Base-by-base conservation (phyloP, 805 yeast genomes). In the Sungouiozyma intestinalis region DNA sequence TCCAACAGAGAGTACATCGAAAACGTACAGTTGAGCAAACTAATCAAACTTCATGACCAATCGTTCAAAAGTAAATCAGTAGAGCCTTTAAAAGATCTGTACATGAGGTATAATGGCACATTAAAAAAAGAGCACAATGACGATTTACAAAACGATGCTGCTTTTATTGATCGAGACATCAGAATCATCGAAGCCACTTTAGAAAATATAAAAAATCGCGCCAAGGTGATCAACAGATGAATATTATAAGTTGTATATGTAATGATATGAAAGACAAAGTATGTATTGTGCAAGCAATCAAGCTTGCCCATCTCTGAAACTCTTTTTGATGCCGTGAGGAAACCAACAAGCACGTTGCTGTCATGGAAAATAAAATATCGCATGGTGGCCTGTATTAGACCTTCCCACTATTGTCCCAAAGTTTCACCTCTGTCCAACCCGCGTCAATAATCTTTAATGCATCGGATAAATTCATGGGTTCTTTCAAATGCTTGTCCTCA, bases 361-460 rank as follows among this genome's bases (percentile, higher is more conserved):
- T 29, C 11, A 11, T 11, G 33, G 33, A 29, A 29, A 29, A 29
- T 29, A 29, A 18, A 18, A 36, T 9, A 31, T 16, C 15, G 41
- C 39, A 50, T 35, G 52, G 46, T 39, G n/a, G n/a, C n/a, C n/a
- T n/a, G n/a, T n/a, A n/a, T n/a, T 54, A 40, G n/a, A 68, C 70
- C 17, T 58, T 63, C 1, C 68, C 62, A 5, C 73, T 73, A 29
- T 68, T 63, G 44, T 74, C 81, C 90, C 92, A 88, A 49, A 77
- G 75, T 40, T 80, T 85, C 17, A 77, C 77, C 45, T 77, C 79
- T 14, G 73, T 71, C 97, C 97, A 88, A 16, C 96, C 96, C 3
- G 82, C 75, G 52, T 85, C 78, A 35, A 88, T 72, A 18, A 88
- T 74, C 48, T 73, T 72, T 40, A 86, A 57, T 35, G 83, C 76